phyloP scores from a whole-genome alignment of 2,329 filamentous ascomycete species.

The Xylaria sp. region DNA sequence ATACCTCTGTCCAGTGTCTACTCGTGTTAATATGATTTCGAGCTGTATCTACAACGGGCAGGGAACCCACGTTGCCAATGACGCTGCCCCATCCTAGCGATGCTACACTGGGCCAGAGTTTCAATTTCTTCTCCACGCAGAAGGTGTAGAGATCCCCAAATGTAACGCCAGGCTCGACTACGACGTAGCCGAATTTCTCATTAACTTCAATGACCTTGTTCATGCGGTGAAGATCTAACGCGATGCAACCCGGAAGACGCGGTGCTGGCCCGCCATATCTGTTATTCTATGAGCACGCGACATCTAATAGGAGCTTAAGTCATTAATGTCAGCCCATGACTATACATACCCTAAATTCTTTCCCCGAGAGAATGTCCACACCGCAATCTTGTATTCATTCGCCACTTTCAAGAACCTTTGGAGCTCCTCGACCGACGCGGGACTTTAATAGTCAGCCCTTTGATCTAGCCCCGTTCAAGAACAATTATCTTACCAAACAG shows the following conservation, averaged over 20 bases:
- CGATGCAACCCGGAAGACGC: constrained; percentile 57
- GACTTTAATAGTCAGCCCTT: constrained; percentile 41
- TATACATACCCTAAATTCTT: constrained; percentile 56
- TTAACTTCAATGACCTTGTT: constrained; percentile 58
- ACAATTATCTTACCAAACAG: constrained; percentile 51
- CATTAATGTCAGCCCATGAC: constrained; percentile 5
- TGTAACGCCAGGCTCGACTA: constrained; percentile 60
- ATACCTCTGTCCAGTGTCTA: constrained; percentile 58
- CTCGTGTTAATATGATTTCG: constrained; percentile 8
- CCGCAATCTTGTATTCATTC: constrained; percentile 46
- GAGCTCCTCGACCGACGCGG: constrained; percentile 49
- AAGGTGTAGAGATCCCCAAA: constrained; percentile 58
- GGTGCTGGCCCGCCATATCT: constrained; percentile 63
- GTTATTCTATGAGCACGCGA: constrained; percentile 3
- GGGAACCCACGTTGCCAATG: constrained; percentile 57
- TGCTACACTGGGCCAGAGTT: constrained; percentile 60
- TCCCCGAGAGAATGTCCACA: constrained; percentile 48
- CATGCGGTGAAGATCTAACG: constrained; percentile 59
- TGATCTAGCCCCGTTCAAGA: not conserved
- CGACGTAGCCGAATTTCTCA: constrained; percentile 56
- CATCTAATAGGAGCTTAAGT: not conserved
- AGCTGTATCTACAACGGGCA: not conserved
- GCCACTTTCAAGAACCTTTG: constrained; percentile 50
- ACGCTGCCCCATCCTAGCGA: constrained; percentile 62
- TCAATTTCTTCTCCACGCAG: constrained; percentile 54